These are phyloP conservation scores for Collybia sordida DNA, from an alignment of 768 basidiomycete species.

Conservation along the genomic window DNA sequence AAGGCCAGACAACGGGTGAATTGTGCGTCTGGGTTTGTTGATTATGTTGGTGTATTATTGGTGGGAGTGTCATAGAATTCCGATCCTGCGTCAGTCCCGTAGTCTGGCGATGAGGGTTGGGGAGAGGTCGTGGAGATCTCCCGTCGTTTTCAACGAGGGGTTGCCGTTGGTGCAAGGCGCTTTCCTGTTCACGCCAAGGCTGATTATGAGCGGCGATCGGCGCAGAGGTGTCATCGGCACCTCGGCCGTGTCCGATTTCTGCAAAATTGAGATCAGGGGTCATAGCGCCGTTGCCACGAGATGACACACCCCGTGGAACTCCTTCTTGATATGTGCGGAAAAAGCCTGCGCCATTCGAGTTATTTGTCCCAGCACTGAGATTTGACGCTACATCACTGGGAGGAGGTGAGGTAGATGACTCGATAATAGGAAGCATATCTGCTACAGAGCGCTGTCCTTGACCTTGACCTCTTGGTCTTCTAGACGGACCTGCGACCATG, in stretches of 20 bases:
- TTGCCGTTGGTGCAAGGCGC: slow-evolving; percentile 5
- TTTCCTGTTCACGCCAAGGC: slow-evolving; percentile 6
- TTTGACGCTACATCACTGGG: slow-evolving; percentile 62
- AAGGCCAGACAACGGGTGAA: slow-evolving; percentile 36
- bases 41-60: slow-evolving; percentile 2
- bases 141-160: slow-evolving; percentile 5
- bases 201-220: slow-evolving; percentile 8
- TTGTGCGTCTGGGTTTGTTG: background rate
- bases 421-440: slow-evolving; percentile 60
- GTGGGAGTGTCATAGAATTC: background rate
- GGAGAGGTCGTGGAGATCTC: background rate
- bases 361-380: slow-evolving; percentile 49
- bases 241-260: slow-evolving; percentile 75
- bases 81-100: background rate
- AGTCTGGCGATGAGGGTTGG: background rate
- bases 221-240: slow-evolving; percentile 30
- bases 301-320: slow-evolving; percentile 26
- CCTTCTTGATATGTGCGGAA: slow-evolving; percentile 59
- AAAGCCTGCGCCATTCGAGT: slow-evolving; percentile 56
- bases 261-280: slow-evolving; percentile 76
- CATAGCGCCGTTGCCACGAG: slow-evolving; percentile 51
- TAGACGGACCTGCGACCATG: slow-evolving; percentile 30
- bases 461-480: slow-evolving; percentile 38
- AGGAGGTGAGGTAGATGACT: slow-evolving; percentile 57
- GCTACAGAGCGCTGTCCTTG: slow-evolving; percentile 33